Evolutionary conservation across 768 basidiomycete species (phyloP), one percentile per base, ranked within the genome.

Genomic region (Stropharia rugosoannulata): DNA sequence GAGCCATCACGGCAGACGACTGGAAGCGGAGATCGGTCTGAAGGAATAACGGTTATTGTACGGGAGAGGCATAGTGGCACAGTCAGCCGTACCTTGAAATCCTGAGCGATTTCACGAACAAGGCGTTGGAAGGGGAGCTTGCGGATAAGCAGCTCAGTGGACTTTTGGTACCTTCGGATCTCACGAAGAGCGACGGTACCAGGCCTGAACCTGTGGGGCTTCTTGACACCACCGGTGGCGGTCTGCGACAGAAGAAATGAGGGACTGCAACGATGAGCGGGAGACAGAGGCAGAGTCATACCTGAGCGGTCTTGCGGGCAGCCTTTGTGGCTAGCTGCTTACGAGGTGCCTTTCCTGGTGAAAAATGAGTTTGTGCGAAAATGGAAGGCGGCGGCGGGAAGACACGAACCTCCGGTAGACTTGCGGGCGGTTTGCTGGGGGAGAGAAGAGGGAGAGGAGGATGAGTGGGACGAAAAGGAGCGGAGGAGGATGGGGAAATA

Each of bases 91-190:
- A 87, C 90, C 87, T 95, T 95, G 84, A 95, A 94, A 74, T 93
- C 93, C 75, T 94, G 92, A n/a, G 92, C 92, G 64, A 95, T 94
- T 77, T 95, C 89, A 81, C 93, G 93, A 61, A 98, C 95, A 66
- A 98, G 86, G 66, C 95, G 85, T 79, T 98, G 95, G 94, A 98
- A 98, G 64, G 96, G 96, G 60, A 98, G 91, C 87, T 98, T 98
- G 80, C 96, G 85, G 83, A 98, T 98, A 67, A 98, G 86, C 63
- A 99, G 88, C 83, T 98, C 96, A 62, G 96, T 98, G 59, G 93
- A 95, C 82, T 97, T 97, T 77, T 98, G 95, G 83, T 98, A 97
- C 74, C 95, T 84, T 70, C 96, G 81, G 67, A 98, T 98, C 78
- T 98, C 95, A 83, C 96, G 95, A 62, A 99, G 93, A 63, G 96